These are phyloP conservation scores for Phytophthora melonis DNA, from an alignment of 352 stramenopile species.

Conservation along the genomic window DNA sequence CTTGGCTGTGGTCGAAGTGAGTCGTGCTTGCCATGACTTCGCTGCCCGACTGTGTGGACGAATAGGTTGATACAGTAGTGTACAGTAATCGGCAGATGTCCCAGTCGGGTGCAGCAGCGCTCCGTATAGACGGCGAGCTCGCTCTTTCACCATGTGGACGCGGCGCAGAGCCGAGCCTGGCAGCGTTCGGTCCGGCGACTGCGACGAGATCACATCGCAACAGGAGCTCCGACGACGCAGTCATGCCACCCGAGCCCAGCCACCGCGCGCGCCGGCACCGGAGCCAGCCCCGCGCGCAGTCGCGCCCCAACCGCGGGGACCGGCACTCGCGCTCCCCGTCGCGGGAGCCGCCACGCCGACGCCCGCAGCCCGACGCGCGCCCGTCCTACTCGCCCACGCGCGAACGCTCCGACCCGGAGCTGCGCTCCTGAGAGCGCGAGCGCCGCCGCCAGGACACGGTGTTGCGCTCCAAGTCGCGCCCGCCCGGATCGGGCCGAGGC, in stretches of 20 bases:
- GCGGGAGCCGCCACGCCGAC: conserved; percentile 3
- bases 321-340: too few species aligned
- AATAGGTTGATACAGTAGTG: neutral
- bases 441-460: conserved; percentile 18
- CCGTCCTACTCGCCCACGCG: conserved; percentile 32
- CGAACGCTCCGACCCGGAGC: conserved; percentile 28
- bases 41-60: neutral
- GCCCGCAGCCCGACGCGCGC: conserved; percentile 7
- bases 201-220: conserved; percentile 25
- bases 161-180: neutral
- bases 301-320: conserved; percentile 9
- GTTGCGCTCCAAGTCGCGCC: conserved; percentile 34
- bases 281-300: conserved; percentile 28
- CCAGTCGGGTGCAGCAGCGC: conserved; percentile 8
- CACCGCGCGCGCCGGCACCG: conserved; percentile 35
- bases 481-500: conserved; percentile 19
- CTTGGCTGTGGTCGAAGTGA: neutral
- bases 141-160: conserved; percentile 34
- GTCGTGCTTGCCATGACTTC: conserved; percentile 1
- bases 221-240: neutral
- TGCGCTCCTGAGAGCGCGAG: conserved; percentile 17
- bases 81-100: too few species aligned
- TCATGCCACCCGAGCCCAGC: conserved; percentile 40
- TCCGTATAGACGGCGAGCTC: conserved; percentile 29
- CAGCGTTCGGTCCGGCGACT: neutral